phyloP scores from a whole-genome alignment of 345 rosid genomes.

The Eucalyptus regnans region DNA sequence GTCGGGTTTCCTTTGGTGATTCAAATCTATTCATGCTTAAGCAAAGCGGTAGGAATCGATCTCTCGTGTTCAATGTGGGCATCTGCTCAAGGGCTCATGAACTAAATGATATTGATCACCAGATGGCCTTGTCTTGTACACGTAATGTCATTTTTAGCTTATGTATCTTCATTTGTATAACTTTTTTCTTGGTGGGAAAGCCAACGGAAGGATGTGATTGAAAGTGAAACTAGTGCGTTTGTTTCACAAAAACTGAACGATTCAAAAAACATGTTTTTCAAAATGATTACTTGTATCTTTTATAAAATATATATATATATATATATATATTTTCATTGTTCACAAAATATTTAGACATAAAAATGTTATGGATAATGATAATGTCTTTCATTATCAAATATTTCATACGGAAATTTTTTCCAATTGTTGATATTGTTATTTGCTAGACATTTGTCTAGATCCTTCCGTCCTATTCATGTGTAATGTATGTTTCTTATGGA shows the following conservation, averaged over 20 bases:
- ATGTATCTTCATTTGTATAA: not conserved
- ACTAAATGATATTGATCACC: not conserved
- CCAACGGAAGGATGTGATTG: not conserved
- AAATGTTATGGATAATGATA: not conserved
- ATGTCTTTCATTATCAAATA: not conserved
- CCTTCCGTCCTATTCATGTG: not conserved
- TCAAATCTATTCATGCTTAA: not conserved
- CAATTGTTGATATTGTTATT: not conserved
- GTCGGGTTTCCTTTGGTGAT: not conserved
- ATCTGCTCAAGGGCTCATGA: not conserved
- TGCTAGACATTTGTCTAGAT: not conserved
- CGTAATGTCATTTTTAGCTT: not conserved
- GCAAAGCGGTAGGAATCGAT: not conserved
- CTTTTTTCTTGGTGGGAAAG: not conserved
- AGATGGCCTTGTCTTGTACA: not conserved
- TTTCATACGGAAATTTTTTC: not conserved
- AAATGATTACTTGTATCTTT: not conserved
- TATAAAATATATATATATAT: not conserved
- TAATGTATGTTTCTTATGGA: not conserved
- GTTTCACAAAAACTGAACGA: not conserved
- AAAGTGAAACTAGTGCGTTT: not conserved
- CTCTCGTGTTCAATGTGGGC: not conserved
- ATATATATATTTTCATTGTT: no score
- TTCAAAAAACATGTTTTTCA: not conserved
- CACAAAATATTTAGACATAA: not conserved